Evolutionary conservation across 352 stramenopile species (phyloP).

Genomic region (Globisporangium megalacanthum): DNA sequence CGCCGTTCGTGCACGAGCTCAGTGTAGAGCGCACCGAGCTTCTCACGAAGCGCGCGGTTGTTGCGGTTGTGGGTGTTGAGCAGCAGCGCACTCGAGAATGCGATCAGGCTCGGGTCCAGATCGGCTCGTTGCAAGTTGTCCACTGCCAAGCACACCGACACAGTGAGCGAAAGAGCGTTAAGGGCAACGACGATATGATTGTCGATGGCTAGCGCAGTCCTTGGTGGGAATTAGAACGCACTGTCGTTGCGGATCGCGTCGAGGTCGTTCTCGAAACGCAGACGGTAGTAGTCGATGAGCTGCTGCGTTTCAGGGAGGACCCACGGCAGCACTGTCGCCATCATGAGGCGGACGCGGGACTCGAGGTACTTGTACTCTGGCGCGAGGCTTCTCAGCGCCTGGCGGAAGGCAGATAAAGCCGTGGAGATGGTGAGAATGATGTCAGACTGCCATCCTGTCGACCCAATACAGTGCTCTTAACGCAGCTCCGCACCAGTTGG

Average conservation of each 20-base stretch:
- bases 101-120: constrained; percentile 47
- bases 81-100: constrained; percentile 50
- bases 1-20: constrained; percentile 31
- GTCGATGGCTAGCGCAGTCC: neutral
- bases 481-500: constrained; percentile 23
- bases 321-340: constrained; percentile 53
- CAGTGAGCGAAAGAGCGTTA: neutral
- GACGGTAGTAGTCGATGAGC: constrained; percentile 39
- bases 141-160: constrained; percentile 13
- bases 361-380: constrained; percentile 17
- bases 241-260: constrained; percentile 25
- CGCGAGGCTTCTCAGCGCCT: constrained; percentile 6
- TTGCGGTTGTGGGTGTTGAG: constrained; percentile 66
- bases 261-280: constrained; percentile 39
- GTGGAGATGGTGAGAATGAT: constrained; percentile 12
- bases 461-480: no score
- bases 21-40: constrained; percentile 48
- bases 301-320: constrained; percentile 49
- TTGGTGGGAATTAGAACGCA: constrained; percentile 13
- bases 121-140: constrained; percentile 25
- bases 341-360: constrained; percentile 51
- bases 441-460: constrained; percentile 7
- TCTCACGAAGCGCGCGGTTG: constrained; percentile 54
- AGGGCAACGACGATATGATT: neutral
- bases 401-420: no score